Evolutionary conservation across 2,329 filamentous ascomycete genomes (phyloP).

Genomic region (Nigrospora oryzae): DNA sequence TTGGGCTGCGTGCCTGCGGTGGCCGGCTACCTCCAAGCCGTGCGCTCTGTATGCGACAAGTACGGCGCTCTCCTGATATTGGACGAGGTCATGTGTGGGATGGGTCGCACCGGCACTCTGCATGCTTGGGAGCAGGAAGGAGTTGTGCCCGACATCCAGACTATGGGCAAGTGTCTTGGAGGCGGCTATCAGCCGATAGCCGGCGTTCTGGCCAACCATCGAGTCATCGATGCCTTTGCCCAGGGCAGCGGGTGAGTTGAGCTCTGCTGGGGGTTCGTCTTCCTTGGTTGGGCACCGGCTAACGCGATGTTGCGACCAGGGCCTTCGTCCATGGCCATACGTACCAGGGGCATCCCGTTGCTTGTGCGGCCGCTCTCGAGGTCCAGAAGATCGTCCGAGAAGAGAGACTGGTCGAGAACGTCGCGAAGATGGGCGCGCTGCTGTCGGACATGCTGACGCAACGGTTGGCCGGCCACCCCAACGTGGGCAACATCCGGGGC

Average conservation of each 20-base stretch:
- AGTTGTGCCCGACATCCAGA: conserved; percentile 55
- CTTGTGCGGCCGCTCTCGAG: conserved; percentile 26
- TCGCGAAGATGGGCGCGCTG: conserved; percentile 18
- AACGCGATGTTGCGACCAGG: conserved; percentile 14
- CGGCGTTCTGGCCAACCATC: conserved; percentile 44
- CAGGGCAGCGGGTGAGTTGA: conserved; percentile 23
- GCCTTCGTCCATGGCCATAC: conserved; percentile 51
- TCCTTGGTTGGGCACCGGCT: not conserved
- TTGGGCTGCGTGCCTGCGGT: conserved; percentile 61
- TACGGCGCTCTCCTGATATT: conserved; percentile 69
- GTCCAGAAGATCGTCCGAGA: conserved; percentile 28
- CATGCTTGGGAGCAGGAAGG: conserved; percentile 55
- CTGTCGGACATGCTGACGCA: conserved; percentile 18
- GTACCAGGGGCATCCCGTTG: conserved; percentile 32
- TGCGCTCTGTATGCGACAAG: conserved; percentile 59
- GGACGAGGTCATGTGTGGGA: conserved; percentile 70
- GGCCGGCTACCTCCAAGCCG: conserved; percentile 60
- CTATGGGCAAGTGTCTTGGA: conserved; percentile 57
- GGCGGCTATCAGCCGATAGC: conserved; percentile 56
- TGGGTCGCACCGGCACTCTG: conserved; percentile 48
- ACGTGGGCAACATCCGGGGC: conserved; percentile 31
- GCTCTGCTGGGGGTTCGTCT: not conserved
- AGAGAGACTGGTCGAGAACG: conserved; percentile 23
- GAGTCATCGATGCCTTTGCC: conserved; percentile 37
- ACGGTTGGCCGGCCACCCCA: conserved; percentile 17